These are phyloP conservation scores for Limnanthes douglasii DNA, from an alignment of 345 rosid species.

Conservation along the genomic window DNA sequence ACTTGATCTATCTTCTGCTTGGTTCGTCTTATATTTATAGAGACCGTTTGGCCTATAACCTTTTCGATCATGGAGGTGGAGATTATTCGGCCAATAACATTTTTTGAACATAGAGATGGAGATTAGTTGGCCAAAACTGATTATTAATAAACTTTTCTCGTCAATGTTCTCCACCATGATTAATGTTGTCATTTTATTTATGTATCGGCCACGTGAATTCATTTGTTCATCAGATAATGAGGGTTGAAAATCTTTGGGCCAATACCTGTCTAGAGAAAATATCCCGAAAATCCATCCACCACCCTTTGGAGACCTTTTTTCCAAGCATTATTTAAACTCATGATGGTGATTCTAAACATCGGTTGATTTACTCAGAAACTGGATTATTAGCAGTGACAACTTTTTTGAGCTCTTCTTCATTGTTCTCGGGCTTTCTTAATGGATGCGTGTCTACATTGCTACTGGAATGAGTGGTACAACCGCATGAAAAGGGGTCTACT, in stretches of 20 bases:
- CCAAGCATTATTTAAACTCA: slow-evolving; percentile 53
- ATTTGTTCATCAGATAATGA: slow-evolving; percentile 10
- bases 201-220: slow-evolving; percentile 10
- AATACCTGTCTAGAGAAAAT: slow-evolving; percentile 68
- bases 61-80: no score
- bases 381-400: slow-evolving; percentile 25
- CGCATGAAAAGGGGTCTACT: slow-evolving; percentile 85
- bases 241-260: slow-evolving; percentile 87
- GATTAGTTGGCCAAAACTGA: slow-evolving; percentile 55
- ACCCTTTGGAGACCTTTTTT: slow-evolving; percentile 85
- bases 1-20: no score
- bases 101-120: no score
- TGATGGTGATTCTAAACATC: slow-evolving; percentile 44
- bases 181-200: slow-evolving; percentile 17
- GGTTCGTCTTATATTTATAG: no score
- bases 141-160: slow-evolving; percentile 26
- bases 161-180: slow-evolving; percentile 11
- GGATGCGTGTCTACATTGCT: slow-evolving; percentile 71
- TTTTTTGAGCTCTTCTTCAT: slow-evolving; percentile 32
- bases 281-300: slow-evolving; percentile 83
- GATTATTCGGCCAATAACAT: no score
- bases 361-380: slow-evolving; percentile 27
- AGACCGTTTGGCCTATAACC: no score
- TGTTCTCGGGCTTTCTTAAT: slow-evolving; percentile 39
- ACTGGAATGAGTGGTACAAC: slow-evolving; percentile 76